phyloP scores from a whole-genome alignment of 257 asterid genomes.

The Gentiana macrophylla region DNA sequence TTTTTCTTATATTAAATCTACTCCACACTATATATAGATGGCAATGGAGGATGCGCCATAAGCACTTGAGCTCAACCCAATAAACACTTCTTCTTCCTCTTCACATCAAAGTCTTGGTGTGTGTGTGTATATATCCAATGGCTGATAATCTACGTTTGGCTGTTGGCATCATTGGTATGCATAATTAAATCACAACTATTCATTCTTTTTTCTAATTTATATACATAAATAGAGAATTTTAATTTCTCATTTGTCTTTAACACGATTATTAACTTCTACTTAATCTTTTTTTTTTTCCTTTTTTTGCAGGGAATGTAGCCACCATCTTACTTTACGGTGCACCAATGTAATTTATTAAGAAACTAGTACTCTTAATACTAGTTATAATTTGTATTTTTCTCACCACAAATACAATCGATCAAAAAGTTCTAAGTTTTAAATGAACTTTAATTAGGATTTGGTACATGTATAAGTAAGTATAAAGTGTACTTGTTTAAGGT shows the following conservation, averaged over 20 bases:
- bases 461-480: no score
- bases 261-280: background rate
- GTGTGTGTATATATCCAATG: conserved; percentile 19
- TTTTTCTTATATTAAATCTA: background rate
- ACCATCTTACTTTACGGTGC: conserved; percentile 61
- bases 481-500: no score
- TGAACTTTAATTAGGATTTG: no score
- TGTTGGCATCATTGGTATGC: conserved; percentile 56
- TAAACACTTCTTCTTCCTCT: no score
- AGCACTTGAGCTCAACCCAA: no score
- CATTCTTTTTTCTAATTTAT: background rate
- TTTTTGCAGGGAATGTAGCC: conserved; percentile 60
- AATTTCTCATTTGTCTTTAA: background rate
- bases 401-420: no score
- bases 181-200: no score
- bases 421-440: no score
- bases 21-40: conserved; percentile 2
- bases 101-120: no score
- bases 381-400: background rate
- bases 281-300: background rate
- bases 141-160: conserved; percentile 57
- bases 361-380: background rate
- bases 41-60: no score
- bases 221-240: background rate
- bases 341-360: conserved; percentile 36